Evolutionary conservation across 1,284 basidiomycete species (phyloP).

Genomic region (Sphagnurus paluster): DNA sequence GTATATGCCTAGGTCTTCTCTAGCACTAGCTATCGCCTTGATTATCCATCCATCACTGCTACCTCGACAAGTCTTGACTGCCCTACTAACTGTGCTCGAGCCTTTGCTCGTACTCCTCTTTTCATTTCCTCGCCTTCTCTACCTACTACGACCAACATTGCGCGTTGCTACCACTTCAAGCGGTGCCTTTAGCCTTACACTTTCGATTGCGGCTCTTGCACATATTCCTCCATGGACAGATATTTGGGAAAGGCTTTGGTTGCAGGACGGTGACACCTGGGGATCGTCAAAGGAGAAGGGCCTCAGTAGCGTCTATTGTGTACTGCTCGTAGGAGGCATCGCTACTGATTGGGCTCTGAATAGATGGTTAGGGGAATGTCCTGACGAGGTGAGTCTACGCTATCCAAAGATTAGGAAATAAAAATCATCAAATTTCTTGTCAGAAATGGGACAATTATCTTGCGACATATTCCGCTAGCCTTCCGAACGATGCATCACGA

Average conservation of each 20-base stretch:
- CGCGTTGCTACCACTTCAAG: constrained; percentile 51
- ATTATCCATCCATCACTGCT: constrained; percentile 62
- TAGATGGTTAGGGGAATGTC: constrained; percentile 59
- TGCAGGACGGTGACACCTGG: constrained; percentile 48
- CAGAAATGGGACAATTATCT: constrained; percentile 73
- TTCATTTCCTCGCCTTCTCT: constrained; percentile 46
- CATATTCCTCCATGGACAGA: constrained; percentile 56
- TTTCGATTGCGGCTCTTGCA: constrained; percentile 55
- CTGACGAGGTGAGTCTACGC: constrained; percentile 54
- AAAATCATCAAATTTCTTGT: constrained; percentile 4
- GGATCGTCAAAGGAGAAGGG: constrained; percentile 55
- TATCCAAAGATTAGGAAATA: constrained; percentile 4
- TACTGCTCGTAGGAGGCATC: constrained; percentile 50
- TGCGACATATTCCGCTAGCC: constrained; percentile 52
- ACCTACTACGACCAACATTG: constrained; percentile 46
- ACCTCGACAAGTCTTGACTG: constrained; percentile 48
- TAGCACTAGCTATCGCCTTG: constrained; percentile 52
- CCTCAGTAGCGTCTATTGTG: constrained; percentile 53
- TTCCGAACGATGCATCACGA: constrained; percentile 41
- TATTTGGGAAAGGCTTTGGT: constrained; percentile 61
- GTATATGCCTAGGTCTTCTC: constrained; percentile 36
- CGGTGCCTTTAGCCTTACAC: constrained; percentile 56
- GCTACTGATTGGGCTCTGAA: constrained; percentile 55
- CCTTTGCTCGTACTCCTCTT: constrained; percentile 39
- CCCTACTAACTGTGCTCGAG: constrained; percentile 37